phyloP scores from a whole-genome alignment of 768 basidiomycete species.

The Mycena chlorophos region DNA sequence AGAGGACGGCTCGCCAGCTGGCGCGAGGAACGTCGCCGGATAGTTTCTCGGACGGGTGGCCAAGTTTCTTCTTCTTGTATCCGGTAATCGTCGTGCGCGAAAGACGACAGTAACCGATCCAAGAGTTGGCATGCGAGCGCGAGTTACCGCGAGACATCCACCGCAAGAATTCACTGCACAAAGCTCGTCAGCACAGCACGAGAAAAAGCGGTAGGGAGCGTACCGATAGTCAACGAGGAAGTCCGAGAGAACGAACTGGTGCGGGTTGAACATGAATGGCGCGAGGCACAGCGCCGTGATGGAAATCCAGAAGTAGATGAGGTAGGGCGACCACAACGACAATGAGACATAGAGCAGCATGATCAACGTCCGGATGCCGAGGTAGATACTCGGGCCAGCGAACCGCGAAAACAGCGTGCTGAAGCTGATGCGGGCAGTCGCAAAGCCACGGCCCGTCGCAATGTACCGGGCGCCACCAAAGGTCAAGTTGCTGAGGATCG shows the following conservation, averaged over 20 bases:
- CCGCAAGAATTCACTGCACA: slow-evolving; percentile 81
- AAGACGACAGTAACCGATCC: slow-evolving; percentile 98
- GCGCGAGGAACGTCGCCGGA: slow-evolving; percentile 96
- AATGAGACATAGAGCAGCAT: slow-evolving; percentile 94
- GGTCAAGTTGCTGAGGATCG: slow-evolving; percentile 93
- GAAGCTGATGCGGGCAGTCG: slow-evolving; percentile 93
- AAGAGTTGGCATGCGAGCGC: slow-evolving; percentile 94
- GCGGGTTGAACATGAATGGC: slow-evolving; percentile 98
- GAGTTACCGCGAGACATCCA: slow-evolving; percentile 99
- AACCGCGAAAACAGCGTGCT: slow-evolving; percentile 98
- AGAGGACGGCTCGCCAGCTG: slow-evolving; percentile 84
- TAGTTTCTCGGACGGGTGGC: slow-evolving; percentile 95
- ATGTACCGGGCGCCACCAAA: slow-evolving; percentile 99
- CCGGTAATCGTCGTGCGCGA: slow-evolving; percentile 99
- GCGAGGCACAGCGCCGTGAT: slow-evolving; percentile 89
- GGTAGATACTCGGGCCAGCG: slow-evolving; percentile 96
- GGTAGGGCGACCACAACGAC: slow-evolving; percentile 85
- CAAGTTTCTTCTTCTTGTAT: slow-evolving; percentile 97
- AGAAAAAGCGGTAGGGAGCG: not conserved
- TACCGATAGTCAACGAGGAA: slow-evolving; percentile 89
- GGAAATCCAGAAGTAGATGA: slow-evolving; percentile 98
- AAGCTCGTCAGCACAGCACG: not conserved
- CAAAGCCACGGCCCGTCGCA: slow-evolving; percentile 98
- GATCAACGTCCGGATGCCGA: slow-evolving; percentile 91
- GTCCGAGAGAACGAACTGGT: slow-evolving; percentile 96